A percentile compares a stretch with the other conserved stretches of the same genome.
phyloP scores from a whole-genome alignment of 2,329 filamentous ascomycete genomes.

The Paradendryphiella salina region DNA sequence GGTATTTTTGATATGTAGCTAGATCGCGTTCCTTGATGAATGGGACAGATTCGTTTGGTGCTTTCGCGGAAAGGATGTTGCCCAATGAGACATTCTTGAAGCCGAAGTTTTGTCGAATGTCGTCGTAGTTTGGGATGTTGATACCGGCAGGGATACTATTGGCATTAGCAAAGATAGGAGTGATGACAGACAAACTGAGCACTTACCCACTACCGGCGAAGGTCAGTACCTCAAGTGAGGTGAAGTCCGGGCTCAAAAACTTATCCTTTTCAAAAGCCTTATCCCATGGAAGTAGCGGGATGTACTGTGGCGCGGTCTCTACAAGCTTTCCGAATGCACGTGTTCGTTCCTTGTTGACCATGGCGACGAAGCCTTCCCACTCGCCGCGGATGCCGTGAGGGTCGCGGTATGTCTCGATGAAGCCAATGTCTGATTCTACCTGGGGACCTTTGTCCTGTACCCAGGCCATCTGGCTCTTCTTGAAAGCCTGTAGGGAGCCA shows the following conservation, averaged over 20 bases:
- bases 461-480: conserved; percentile 57
- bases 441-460: conserved; percentile 57
- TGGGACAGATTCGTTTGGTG: conserved; percentile 87
- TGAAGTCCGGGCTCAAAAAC: conserved; percentile 94
- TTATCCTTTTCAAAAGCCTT: conserved; percentile 93
- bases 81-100: conserved; percentile 95
- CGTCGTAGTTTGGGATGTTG: conserved; percentile 62
- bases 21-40: conserved; percentile 83
- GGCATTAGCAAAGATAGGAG: conserved; percentile 1
- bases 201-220: conserved; percentile 65
- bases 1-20: conserved; percentile 76
- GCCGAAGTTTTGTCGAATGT: conserved; percentile 76
- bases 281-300: conserved; percentile 86
- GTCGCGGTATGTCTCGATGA: conserved; percentile 60
- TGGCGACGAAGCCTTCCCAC: conserved; percentile 57
- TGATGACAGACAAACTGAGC: neutral
- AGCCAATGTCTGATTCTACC: conserved; percentile 59
- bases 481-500: conserved; percentile 56
- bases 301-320: conserved; percentile 75
- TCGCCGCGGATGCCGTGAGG: conserved; percentile 59
- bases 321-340: conserved; percentile 85
- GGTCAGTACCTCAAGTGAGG: conserved; percentile 85
- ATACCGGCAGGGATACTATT: conserved; percentile 61
- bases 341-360: conserved; percentile 90
- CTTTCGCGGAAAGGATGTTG: conserved; percentile 89